A percentile compares a stretch with the other conserved stretches of the same genome.
phyloP scores from a whole-genome alignment of 2,329 filamentous ascomycete genomes.

The Colletotrichum cordylinicola region DNA sequence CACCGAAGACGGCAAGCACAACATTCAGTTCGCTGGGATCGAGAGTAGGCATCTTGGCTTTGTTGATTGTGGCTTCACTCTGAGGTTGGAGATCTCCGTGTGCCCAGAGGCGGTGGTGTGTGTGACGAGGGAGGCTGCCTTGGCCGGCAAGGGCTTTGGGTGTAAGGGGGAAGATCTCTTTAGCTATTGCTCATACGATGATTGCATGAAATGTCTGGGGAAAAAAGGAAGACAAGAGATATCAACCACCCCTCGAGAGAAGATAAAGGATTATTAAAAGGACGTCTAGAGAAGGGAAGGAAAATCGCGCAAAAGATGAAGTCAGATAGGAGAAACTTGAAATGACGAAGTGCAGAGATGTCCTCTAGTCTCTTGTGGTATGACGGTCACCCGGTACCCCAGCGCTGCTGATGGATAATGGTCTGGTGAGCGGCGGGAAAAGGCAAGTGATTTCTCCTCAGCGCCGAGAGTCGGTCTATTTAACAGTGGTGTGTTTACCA shows the following conservation, averaged over 20 bases:
- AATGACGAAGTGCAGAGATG: background rate
- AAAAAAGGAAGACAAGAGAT: background rate
- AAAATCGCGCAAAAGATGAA: conserved; percentile 1
- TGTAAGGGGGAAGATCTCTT: background rate
- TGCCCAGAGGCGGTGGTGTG: conserved; percentile 2
- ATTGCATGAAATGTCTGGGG: background rate
- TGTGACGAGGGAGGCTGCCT: conserved; percentile 9
- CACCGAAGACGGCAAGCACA: conserved; percentile 51
- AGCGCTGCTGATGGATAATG: conserved; percentile 19
- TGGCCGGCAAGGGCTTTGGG: conserved; percentile 11
- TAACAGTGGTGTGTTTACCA: conserved; percentile 11
- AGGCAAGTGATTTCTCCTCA: background rate
- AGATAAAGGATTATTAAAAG: background rate
- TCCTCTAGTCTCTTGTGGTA: conserved; percentile 1
- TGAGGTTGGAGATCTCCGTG: background rate
- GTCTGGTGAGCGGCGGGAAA: conserved; percentile 5
- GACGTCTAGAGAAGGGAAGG: background rate
- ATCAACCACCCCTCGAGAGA: background rate
- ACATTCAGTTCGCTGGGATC: conserved; percentile 47
- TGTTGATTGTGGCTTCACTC: background rate
- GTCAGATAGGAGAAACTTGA: background rate
- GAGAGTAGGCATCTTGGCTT: conserved; percentile 27
- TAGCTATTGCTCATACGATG: background rate
- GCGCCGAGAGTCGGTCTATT: conserved; percentile 13
- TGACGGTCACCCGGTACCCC: conserved; percentile 14